phyloP scores from a whole-genome alignment of 164 flowering plant species.

The Kingdonia uniflora region DNA sequence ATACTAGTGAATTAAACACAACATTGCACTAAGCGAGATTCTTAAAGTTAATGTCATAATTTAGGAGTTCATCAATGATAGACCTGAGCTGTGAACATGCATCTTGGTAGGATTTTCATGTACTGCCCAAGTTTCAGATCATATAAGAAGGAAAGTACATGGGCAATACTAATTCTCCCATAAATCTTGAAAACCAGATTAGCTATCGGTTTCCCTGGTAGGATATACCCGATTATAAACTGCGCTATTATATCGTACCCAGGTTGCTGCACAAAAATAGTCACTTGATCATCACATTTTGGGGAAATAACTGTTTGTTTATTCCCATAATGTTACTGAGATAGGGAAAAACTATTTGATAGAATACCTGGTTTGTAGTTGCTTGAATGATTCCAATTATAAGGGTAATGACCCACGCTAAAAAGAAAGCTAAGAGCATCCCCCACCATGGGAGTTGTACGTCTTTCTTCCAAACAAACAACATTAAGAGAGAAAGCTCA shows the following conservation, averaged over 20 bases:
- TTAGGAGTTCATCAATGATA: too few species aligned
- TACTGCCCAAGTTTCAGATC: constrained; percentile 95
- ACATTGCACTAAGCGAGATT: not conserved
- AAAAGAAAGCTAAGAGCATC: too few species aligned
- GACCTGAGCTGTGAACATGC: too few species aligned
- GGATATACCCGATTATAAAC: constrained; percentile 70
- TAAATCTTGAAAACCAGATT: constrained; percentile 91
- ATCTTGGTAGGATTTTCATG: constrained; percentile 93
- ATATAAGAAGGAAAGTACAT: constrained; percentile 80
- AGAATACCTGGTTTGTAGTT: too few species aligned
- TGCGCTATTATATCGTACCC: constrained; percentile 95
- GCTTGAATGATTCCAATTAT: too few species aligned
- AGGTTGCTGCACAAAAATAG: constrained; percentile 72
- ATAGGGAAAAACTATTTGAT: too few species aligned
- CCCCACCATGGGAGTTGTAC: too few species aligned
- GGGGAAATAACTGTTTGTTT: too few species aligned
- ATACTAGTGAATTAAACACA: too few species aligned
- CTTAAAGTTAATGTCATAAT: not conserved
- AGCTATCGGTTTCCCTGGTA: constrained; percentile 90
- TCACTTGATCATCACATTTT: not conserved
- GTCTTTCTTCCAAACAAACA: constrained; percentile 58
- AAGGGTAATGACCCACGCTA: too few species aligned
- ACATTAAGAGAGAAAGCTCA: too few species aligned
- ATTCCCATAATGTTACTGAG: constrained; percentile 87
- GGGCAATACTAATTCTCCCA: constrained; percentile 83